These are phyloP conservation scores for Umbelopsis vinacea DNA, from an alignment of 192 early-diverging fungal species.

Conservation along the genomic window DNA sequence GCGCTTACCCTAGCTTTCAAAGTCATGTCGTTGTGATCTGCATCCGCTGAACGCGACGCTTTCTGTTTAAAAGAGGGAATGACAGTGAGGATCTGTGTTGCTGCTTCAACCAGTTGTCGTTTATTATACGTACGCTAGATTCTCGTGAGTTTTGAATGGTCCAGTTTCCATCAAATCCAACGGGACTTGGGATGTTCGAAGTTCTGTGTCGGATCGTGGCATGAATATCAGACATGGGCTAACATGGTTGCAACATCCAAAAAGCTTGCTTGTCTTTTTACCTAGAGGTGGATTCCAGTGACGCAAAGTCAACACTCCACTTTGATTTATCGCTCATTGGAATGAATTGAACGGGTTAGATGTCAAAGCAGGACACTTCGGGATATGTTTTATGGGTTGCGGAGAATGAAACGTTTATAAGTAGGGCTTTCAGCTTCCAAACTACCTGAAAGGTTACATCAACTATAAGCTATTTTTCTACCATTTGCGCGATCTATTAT, in stretches of 20 bases:
- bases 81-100: neutral
- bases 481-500: neutral
- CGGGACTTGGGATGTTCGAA: constrained; percentile 27
- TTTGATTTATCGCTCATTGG: constrained; percentile 8
- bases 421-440: neutral
- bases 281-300: constrained; percentile 4
- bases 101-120: neutral
- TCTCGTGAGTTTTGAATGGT: constrained; percentile 21
- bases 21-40: constrained; percentile 28
- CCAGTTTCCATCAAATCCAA: constrained; percentile 28
- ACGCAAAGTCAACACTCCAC: constrained; percentile 18
- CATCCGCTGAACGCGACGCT: constrained; percentile 17
- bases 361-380: neutral
- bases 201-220: neutral
- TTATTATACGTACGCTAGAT: constrained; percentile 10
- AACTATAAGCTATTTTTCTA: neutral
- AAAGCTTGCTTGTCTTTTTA: neutral
- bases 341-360: neutral
- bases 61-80: constrained; percentile 12
- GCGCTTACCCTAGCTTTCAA: constrained; percentile 33
- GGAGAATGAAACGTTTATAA: constrained; percentile 9
- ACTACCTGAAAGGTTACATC: neutral
- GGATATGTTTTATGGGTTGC: neutral
- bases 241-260: neutral
- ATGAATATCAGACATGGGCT: neutral